Evolutionary conservation across 345 rosid species (phyloP).

Genomic region (Linum trigynum): DNA sequence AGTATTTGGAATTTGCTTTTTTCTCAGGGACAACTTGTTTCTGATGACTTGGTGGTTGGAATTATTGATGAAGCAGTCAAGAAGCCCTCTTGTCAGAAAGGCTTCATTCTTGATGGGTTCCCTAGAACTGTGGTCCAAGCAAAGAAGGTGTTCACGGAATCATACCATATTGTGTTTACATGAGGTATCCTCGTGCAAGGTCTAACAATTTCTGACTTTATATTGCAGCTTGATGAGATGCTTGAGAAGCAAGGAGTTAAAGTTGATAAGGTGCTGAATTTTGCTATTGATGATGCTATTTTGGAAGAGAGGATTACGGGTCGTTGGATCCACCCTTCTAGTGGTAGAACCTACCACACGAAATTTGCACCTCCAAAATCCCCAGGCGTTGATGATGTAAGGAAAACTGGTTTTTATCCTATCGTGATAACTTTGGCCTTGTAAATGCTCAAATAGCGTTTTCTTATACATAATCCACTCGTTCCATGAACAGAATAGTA

Average conservation of each 20-base stretch:
- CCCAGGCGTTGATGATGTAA: constrained; percentile 84
- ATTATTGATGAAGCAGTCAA: constrained; percentile 92
- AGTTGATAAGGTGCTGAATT: constrained; percentile 75
- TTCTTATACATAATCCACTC: no score
- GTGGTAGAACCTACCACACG: constrained; percentile 87
- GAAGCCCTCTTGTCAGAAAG: constrained; percentile 83
- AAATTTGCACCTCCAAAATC: constrained; percentile 83
- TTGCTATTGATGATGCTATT: constrained; percentile 76
- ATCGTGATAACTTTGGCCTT: no score
- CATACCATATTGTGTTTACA: background rate
- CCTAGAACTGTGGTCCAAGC: constrained; percentile 92
- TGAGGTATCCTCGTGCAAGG: background rate
- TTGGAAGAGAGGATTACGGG: constrained; percentile 96
- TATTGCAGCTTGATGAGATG: constrained; percentile 84
- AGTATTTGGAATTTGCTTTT: constrained; percentile 6
- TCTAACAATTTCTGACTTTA: background rate
- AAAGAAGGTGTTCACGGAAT: constrained; percentile 38
- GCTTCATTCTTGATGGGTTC: constrained; percentile 94
- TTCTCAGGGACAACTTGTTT: constrained; percentile 80
- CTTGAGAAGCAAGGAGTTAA: constrained; percentile 66
- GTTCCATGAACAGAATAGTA: no score
- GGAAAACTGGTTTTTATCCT: constrained; percentile 9
- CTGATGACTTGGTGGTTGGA: constrained; percentile 91
- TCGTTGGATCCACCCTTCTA: constrained; percentile 94
- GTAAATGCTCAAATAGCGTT: background rate